phyloP scores from a whole-genome alignment of 2,329 filamentous ascomycete species.

The Thielaviopsis punctulata region DNA sequence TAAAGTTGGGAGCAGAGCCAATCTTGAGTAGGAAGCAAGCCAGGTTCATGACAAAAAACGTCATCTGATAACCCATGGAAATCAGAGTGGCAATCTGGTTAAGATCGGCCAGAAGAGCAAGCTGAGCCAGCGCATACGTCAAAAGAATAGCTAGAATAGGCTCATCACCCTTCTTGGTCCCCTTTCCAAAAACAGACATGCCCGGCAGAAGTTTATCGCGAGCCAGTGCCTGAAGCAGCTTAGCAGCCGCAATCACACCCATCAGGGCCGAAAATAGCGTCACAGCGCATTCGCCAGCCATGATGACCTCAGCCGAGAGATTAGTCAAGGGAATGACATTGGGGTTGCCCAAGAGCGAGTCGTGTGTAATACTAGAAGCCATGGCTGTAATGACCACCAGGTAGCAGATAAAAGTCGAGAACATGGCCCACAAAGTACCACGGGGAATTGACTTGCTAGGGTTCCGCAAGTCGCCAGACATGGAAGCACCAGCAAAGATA shows the following conservation, averaged over 20 bases:
- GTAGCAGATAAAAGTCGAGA: constrained; percentile 61
- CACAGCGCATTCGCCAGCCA: constrained; percentile 68
- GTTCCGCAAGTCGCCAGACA: constrained; percentile 73
- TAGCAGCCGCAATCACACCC: constrained; percentile 72
- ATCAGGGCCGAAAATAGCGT: constrained; percentile 75
- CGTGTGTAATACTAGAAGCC: constrained; percentile 57
- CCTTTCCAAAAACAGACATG: constrained; percentile 54
- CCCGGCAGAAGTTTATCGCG: constrained; percentile 66
- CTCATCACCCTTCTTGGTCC: constrained; percentile 54
- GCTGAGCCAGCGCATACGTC: constrained; percentile 58
- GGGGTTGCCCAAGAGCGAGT: constrained; percentile 54
- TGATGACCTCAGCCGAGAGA: constrained; percentile 52
- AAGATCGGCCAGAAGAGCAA: constrained; percentile 66
- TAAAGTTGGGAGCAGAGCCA: constrained; percentile 74
- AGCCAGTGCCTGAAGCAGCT: constrained; percentile 68
- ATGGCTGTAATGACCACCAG: constrained; percentile 61
- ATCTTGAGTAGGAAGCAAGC: constrained; percentile 78
- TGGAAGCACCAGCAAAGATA: constrained; percentile 59
- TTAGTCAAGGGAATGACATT: constrained; percentile 75
- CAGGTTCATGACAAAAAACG: constrained; percentile 74
- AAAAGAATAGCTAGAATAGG: constrained; percentile 60
- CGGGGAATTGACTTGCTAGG: constrained; percentile 72
- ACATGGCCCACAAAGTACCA: constrained; percentile 64
- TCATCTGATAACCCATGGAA: constrained; percentile 88
- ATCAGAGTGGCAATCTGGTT: constrained; percentile 82